These are phyloP conservation scores for Dipsacomyces acuminosporus DNA, from an alignment of 371 early-diverging fungal species.

Conservation along the genomic window DNA sequence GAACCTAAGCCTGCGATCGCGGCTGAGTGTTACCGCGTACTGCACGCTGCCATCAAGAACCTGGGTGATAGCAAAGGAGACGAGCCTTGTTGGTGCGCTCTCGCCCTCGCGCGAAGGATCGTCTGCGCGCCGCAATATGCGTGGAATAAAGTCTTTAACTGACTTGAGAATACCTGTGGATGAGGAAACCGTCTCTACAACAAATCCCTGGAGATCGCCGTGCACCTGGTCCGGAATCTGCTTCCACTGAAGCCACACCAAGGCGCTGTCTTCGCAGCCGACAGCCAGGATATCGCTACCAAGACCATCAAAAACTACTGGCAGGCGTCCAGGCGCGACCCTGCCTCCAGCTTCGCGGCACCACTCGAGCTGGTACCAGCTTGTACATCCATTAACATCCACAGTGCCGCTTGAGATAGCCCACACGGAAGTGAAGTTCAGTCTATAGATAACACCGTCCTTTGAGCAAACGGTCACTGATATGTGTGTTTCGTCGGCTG, in stretches of 20 bases:
- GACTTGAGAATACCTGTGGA: constrained; percentile 27
- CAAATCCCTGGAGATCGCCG: constrained; percentile 23
- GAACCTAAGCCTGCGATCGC: constrained; percentile 44
- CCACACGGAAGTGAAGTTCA: constrained; percentile 36
- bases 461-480: constrained; percentile 22
- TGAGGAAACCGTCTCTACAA: constrained; percentile 20
- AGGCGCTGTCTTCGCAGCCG: constrained; percentile 26
- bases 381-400: constrained; percentile 18
- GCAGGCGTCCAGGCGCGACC: constrained; percentile 8
- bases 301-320: constrained; percentile 24
- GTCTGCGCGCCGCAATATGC: constrained; percentile 33
- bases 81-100: constrained; percentile 1
- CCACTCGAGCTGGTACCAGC: constrained; percentile 36
- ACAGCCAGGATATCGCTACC: constrained; percentile 5
- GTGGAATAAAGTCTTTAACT: constrained; percentile 30
- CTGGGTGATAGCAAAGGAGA: constrained; percentile 26
- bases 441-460: constrained; percentile 28
- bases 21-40: constrained; percentile 35
- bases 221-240: constrained; percentile 5
- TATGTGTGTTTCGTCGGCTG: constrained; percentile 4
- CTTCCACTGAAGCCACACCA: constrained; percentile 37
- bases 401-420: constrained; percentile 22
- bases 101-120: constrained; percentile 3
- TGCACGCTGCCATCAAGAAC: constrained; percentile 26
- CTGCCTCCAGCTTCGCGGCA: constrained; percentile 13